Conservation (phyloP, 2,329 filamentous ascomycete species). For the Colletotrichum tamarilloi region DNA sequence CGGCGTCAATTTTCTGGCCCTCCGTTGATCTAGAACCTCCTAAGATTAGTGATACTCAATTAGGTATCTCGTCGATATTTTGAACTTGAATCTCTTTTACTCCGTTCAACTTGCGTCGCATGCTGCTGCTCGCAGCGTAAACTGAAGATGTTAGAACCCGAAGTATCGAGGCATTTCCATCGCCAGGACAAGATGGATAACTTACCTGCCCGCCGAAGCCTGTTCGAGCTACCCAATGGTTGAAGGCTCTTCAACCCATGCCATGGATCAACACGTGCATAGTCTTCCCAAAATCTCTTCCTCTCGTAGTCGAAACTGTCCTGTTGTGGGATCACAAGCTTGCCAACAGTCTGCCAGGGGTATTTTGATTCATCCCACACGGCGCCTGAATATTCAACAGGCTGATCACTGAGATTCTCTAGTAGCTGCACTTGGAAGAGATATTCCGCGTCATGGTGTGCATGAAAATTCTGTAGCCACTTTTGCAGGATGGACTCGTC, state of each 20-base stretch:
- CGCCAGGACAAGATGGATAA: neutral
- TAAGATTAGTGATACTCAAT: neutral
- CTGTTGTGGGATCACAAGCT: conserved; percentile 45
- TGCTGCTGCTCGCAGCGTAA: neutral
- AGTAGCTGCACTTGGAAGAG: neutral
- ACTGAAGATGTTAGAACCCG: neutral
- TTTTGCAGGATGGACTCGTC: neutral
- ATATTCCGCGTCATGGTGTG: neutral
- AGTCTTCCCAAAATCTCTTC: conserved; percentile 56
- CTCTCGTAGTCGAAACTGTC: conserved; percentile 52
- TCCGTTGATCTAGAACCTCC: no score
- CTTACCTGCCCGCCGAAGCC: neutral
- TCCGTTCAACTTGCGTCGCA: neutral
- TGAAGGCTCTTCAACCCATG: conserved; percentile 52
- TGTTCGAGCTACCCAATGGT: conserved; percentile 42
- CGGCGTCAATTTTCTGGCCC: neutral
- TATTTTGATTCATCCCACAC: neutral
- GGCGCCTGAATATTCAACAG: neutral
- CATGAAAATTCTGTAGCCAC: neutral
- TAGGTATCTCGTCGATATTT: neutral
- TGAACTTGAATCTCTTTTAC: neutral
- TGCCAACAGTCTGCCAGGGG: neutral
- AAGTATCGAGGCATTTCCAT: neutral
- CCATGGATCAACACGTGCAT: conserved; percentile 55
- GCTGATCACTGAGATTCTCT: neutral